Conservation (phyloP, 345 rosid genomes). For the Rhodamnia rubescens region DNA sequence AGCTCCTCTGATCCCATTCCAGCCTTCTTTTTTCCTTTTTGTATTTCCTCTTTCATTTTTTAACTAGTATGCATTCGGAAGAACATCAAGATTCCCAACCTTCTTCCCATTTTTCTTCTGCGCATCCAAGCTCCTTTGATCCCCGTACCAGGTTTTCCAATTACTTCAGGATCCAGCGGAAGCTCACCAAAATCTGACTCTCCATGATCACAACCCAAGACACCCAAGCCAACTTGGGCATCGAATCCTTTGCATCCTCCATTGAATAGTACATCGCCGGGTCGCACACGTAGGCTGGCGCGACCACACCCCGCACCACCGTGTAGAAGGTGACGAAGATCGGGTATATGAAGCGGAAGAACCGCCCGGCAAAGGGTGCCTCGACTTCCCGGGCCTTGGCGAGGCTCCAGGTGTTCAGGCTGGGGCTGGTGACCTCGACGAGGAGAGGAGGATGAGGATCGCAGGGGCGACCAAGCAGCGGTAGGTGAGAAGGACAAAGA, state of each 20-base stretch:
- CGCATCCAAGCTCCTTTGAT: conserved; percentile 2
- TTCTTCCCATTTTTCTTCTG: conserved; percentile 1
- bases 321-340: conserved; percentile 45
- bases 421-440: conserved; percentile 71
- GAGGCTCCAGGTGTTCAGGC: conserved; percentile 65
- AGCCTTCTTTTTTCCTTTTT: no score
- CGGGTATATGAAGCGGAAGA: conserved; percentile 31
- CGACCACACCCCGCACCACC: conserved; percentile 53
- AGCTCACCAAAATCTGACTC: conserved; percentile 42
- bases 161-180: conserved; percentile 48
- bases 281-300: conserved; percentile 44
- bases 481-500: conserved; percentile 60
- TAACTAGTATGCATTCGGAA: not conserved
- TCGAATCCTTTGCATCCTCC: conserved; percentile 22
- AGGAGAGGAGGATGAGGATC: conserved; percentile 48
- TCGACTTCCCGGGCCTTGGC: conserved; percentile 28
- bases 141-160: conserved; percentile 48
- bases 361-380: conserved; percentile 26
- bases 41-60: no score
- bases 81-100: not conserved
- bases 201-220: conserved; percentile 67
- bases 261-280: conserved; percentile 24
- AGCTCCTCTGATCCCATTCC: no score
- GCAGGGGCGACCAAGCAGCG: conserved; percentile 38
- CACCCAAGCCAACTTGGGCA: conserved; percentile 75